Evolutionary conservation across 116 monocot genomes (phyloP).

Genomic region (Dioscorea cayenensis): DNA sequence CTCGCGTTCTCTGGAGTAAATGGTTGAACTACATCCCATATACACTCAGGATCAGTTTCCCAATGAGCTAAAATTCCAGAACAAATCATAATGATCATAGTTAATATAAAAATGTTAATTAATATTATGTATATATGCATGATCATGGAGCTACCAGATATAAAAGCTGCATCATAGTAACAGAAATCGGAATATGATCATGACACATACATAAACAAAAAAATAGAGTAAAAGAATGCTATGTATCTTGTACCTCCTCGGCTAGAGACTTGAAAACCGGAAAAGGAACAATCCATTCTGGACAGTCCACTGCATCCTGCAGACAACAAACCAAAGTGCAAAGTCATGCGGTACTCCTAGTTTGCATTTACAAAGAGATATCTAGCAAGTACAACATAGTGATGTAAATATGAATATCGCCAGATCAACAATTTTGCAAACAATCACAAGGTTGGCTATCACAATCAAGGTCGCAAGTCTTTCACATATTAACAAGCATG

Average conservation of each 20-base stretch:
- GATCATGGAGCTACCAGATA: not conserved
- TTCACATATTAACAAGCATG: not conserved
- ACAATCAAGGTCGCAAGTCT: not conserved
- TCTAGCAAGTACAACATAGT: not conserved
- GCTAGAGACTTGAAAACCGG: constrained; percentile 80
- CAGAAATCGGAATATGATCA: not conserved
- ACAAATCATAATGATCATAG: too few relatives aligned
- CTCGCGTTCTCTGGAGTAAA: too few relatives aligned
- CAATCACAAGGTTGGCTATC: not conserved
- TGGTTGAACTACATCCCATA: too few relatives aligned
- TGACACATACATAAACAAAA: not conserved
- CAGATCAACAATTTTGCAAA: not conserved
- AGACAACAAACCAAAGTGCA: not conserved
- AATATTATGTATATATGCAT: too few relatives aligned
- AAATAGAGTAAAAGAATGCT: not conserved
- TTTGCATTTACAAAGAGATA: not conserved
- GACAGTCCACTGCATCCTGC: constrained; percentile 99
- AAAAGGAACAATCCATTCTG: constrained; percentile 95
- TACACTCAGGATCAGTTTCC: too few relatives aligned
- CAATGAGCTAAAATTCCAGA: too few relatives aligned
- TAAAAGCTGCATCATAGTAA: not conserved
- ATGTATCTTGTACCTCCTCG: constrained; percentile 50
- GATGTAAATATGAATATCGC: not conserved
- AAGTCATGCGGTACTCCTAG: not conserved
- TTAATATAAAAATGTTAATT: too few relatives aligned